A percentile compares a stretch with the other conserved stretches of the same genome.
Conservation (phyloP, 2,329 filamentous ascomycete genomes). For the Diaporthe capsici region DNA sequence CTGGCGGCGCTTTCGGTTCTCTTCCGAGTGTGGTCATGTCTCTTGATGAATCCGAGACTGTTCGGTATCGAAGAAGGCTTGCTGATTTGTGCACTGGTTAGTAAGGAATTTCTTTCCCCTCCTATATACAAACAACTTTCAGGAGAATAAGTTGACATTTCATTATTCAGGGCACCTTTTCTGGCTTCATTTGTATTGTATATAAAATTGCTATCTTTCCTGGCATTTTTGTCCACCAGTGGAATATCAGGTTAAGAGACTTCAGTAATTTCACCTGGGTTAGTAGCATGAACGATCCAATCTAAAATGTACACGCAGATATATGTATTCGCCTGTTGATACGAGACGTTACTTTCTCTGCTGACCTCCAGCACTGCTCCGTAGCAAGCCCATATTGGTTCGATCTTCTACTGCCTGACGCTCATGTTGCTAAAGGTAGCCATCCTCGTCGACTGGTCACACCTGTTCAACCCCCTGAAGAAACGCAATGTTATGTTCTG, state of each 20-base stretch:
- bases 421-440: not conserved
- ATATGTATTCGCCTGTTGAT: not conserved
- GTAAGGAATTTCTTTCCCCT: not conserved
- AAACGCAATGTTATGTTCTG: slow-evolving; percentile 5
- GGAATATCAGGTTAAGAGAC: slow-evolving; percentile 1
- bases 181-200: not conserved
- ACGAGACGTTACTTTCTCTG: not conserved
- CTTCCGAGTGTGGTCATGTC: not conserved
- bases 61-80: not conserved
- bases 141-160: not conserved
- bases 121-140: not conserved
- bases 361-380: not conserved
- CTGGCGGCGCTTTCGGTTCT: not conserved
- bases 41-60: not conserved
- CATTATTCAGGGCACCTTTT: not conserved
- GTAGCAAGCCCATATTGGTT: not conserved
- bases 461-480: not conserved
- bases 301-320: not conserved
- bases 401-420: not conserved
- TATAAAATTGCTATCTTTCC: not conserved
- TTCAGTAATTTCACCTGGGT: not conserved
- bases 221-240: not conserved
- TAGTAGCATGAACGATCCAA: not conserved
- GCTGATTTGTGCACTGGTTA: slow-evolving; percentile 13
- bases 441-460: slow-evolving; percentile 4